Conservation (phyloP, 208 protist genomes). For the Ichthyophonus hoferi region DNA sequence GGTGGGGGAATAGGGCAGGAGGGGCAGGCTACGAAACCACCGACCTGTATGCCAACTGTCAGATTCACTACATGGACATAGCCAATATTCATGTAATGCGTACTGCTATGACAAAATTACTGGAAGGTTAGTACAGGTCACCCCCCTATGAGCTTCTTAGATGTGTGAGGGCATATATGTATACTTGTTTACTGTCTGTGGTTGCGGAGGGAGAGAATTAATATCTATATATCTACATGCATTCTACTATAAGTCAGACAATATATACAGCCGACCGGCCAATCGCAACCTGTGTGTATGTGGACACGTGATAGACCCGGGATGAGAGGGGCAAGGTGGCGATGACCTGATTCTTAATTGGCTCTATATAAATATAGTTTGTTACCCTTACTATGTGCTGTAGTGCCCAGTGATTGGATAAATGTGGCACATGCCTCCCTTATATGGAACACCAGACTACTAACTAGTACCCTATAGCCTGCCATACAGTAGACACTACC, state of each 20-base stretch:
- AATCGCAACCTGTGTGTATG: too few species aligned
- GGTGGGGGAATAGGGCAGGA: slow-evolving; percentile 17
- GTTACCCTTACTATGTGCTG: too few species aligned
- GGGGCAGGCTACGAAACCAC: slow-evolving; percentile 36
- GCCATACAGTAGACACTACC: not conserved
- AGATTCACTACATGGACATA: slow-evolving; percentile 23
- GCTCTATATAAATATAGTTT: too few species aligned
- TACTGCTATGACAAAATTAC: slow-evolving; percentile 14
- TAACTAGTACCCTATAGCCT: too few species aligned
- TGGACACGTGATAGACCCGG: too few species aligned
- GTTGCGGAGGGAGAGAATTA: not conserved
- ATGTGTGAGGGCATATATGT: not conserved
- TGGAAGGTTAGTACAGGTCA: not conserved
- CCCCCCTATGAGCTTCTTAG: not conserved
- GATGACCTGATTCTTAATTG: too few species aligned
- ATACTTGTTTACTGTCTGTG: not conserved
- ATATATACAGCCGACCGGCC: too few species aligned
- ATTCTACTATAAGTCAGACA: too few species aligned
- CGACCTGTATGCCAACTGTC: slow-evolving; percentile 8
- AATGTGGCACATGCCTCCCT: too few species aligned
- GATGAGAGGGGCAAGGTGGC: too few species aligned
- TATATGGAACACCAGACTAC: too few species aligned
- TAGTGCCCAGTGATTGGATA: too few species aligned
- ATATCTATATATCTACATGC: not conserved
- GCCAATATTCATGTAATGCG: slow-evolving; percentile 42